phyloP scores from a whole-genome alignment of 208 protist species.

The Leishmania major region DNA sequence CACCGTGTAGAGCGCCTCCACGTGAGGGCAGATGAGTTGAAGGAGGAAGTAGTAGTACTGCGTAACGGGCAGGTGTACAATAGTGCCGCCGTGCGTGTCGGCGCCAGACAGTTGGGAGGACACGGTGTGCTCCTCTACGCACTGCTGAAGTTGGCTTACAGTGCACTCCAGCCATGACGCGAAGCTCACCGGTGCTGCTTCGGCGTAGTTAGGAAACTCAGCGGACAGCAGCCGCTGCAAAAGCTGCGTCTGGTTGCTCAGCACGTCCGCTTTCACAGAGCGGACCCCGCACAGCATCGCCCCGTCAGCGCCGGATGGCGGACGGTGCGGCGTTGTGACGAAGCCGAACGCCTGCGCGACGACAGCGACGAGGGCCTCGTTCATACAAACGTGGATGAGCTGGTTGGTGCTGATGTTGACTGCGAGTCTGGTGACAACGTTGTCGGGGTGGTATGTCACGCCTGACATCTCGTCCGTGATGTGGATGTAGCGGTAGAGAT shows the following conservation, averaged over 20 bases:
- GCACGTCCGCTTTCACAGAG: conserved; percentile 33
- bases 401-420: conserved; percentile 87
- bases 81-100: background rate
- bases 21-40: conserved; percentile 61
- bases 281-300: conserved; percentile 17
- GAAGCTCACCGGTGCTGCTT: conserved; percentile 53
- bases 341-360: conserved; percentile 49
- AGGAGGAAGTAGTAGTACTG: conserved; percentile 54
- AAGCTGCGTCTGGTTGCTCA: conserved; percentile 51
- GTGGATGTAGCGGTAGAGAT: conserved; percentile 52
- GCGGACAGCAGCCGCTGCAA: conserved; percentile 58
- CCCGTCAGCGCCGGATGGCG: conserved; percentile 15
- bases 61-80: conserved; percentile 35
- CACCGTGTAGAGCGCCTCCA: conserved; percentile 53
- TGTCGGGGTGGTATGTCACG: conserved; percentile 39
- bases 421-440: conserved; percentile 42
- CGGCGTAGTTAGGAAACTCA: conserved; percentile 81
- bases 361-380: conserved; percentile 74
- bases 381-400: conserved; percentile 86
- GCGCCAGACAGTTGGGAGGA: background rate
- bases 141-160: conserved; percentile 43
- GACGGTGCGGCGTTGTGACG: conserved; percentile 4
- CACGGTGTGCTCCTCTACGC: background rate
- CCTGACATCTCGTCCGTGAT: conserved; percentile 21
- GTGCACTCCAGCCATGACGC: conserved; percentile 68